Evolutionary conservation across 2,329 filamentous ascomycete species (phyloP).

Genomic region (Colletotrichum theobromicola): DNA sequence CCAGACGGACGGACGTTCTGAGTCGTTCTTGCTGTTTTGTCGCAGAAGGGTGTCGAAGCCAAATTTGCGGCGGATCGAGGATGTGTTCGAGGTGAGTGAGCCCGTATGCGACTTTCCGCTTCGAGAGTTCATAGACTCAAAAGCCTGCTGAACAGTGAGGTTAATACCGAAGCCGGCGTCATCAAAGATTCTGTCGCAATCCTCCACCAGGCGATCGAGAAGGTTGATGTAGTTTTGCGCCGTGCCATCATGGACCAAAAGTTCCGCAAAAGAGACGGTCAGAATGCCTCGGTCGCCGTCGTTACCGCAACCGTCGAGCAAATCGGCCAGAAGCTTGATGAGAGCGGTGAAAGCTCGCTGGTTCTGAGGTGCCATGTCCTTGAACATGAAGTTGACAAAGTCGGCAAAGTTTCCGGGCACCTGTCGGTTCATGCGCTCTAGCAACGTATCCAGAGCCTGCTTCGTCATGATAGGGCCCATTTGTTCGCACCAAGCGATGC

Average conservation of each 20-base stretch:
- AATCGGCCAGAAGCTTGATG: constrained; percentile 83
- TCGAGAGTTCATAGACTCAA: constrained; percentile 65
- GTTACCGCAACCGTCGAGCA: constrained; percentile 88
- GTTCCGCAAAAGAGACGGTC: constrained; percentile 86
- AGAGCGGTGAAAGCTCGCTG: constrained; percentile 81
- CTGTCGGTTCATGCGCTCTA: constrained; percentile 67
- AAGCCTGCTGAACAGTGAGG: constrained; percentile 41
- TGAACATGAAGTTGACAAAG: constrained; percentile 68
- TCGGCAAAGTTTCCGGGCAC: constrained; percentile 77
- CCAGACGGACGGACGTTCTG: constrained; percentile 80
- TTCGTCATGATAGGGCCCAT: constrained; percentile 85
- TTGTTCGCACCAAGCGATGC: constrained; percentile 85
- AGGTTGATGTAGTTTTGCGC: constrained; percentile 87
- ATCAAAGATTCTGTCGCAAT: constrained; percentile 88
- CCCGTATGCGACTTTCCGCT: constrained; percentile 69
- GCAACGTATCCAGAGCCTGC: constrained; percentile 75
- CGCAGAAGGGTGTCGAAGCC: constrained; percentile 78
- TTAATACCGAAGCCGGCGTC: constrained; percentile 46
- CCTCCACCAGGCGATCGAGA: constrained; percentile 86
- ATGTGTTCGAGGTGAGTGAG: constrained; percentile 84
- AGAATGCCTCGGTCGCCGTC: constrained; percentile 89
- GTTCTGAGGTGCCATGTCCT: constrained; percentile 72
- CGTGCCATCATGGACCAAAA: constrained; percentile 78
- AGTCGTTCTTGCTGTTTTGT: constrained; percentile 77
- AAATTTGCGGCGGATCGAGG: constrained; percentile 84